These are phyloP conservation scores for Pythium phragmitis DNA, from an alignment of 352 stramenopile species.

Conservation along the genomic window DNA sequence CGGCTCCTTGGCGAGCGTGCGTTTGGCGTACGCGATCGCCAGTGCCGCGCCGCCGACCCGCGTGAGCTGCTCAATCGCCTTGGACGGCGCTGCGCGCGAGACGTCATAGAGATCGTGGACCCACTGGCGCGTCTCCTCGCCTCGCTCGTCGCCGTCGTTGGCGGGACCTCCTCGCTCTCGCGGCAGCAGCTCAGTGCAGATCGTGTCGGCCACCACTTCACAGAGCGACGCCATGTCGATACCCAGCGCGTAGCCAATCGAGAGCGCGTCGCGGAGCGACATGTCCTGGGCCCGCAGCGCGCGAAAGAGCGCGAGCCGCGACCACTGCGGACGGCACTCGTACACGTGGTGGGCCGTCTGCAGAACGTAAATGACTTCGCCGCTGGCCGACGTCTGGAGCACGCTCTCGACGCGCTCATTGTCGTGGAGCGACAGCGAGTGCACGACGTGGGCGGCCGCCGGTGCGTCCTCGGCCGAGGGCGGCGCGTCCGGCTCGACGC, in stretches of 20 bases:
- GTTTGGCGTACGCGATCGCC: conserved; percentile 27
- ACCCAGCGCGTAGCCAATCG: conserved; percentile 80
- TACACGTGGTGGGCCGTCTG: conserved; percentile 84
- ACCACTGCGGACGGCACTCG: conserved; percentile 85
- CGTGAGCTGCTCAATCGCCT: conserved; percentile 66
- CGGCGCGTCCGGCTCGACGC: not conserved
- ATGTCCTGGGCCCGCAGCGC: conserved; percentile 59
- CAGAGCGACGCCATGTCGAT: conserved; percentile 88
- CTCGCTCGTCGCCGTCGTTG: not conserved
- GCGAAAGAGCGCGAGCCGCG: conserved; percentile 75
- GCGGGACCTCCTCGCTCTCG: not conserved
- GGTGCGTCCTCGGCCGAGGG: conserved; percentile 25
- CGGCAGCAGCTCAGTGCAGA: conserved; percentile 43
- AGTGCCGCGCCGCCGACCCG: conserved; percentile 43
- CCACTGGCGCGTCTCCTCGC: conserved; percentile 36
- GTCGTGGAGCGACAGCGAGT: conserved; percentile 71
- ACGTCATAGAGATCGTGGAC: conserved; percentile 74
- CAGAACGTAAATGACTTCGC: conserved; percentile 61
- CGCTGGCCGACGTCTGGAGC: conserved; percentile 33
- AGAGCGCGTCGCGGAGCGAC: conserved; percentile 64
- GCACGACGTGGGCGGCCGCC: conserved; percentile 63
- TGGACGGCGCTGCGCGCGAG: conserved; percentile 66
- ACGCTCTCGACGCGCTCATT: conserved; percentile 76
- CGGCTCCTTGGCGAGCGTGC: not conserved
- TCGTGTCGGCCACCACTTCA: conserved; percentile 78